These are phyloP conservation scores for Russula sp. DNA, from an alignment of 768 basidiomycete genomes.

Conservation along the genomic window DNA sequence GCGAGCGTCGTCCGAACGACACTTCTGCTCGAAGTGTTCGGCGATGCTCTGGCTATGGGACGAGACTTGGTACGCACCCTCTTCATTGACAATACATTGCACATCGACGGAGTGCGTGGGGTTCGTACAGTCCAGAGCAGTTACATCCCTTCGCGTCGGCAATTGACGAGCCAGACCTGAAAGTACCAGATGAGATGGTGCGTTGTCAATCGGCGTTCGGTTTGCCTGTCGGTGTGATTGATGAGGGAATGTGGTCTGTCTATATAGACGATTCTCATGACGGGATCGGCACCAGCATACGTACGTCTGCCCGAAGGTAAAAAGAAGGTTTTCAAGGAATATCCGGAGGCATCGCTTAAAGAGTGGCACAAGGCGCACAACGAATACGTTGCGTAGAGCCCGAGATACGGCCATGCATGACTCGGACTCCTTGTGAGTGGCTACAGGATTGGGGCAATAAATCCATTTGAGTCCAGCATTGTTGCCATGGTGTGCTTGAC, in stretches of 20 bases:
- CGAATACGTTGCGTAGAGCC: slow-evolving; percentile 32
- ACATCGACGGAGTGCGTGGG: neutral
- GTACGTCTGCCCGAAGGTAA: slow-evolving; percentile 57
- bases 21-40: slow-evolving; percentile 59
- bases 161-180: slow-evolving; percentile 56
- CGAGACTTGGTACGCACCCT: slow-evolving; percentile 40
- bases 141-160: slow-evolving; percentile 66
- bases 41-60: slow-evolving; percentile 66
- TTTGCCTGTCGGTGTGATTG: neutral
- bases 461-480: neutral
- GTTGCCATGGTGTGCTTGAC: too few relatives aligned
- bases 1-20: slow-evolving; percentile 49
- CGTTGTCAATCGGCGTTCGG: slow-evolving; percentile 16
- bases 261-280: neutral
- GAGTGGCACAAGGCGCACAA: slow-evolving; percentile 53
- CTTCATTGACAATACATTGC: neutral
- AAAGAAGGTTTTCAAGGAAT: slow-evolving; percentile 43
- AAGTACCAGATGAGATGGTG: slow-evolving; percentile 47
- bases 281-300: slow-evolving; percentile 49
- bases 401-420: neutral
- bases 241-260: neutral
- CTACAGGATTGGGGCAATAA: neutral
- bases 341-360: slow-evolving; percentile 45
- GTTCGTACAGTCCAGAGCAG: slow-evolving; percentile 46
- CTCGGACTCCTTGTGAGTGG: neutral